Evolutionary conservation across 2,329 filamentous ascomycete species (phyloP).

Genomic region (Aspergillus fructus): DNA sequence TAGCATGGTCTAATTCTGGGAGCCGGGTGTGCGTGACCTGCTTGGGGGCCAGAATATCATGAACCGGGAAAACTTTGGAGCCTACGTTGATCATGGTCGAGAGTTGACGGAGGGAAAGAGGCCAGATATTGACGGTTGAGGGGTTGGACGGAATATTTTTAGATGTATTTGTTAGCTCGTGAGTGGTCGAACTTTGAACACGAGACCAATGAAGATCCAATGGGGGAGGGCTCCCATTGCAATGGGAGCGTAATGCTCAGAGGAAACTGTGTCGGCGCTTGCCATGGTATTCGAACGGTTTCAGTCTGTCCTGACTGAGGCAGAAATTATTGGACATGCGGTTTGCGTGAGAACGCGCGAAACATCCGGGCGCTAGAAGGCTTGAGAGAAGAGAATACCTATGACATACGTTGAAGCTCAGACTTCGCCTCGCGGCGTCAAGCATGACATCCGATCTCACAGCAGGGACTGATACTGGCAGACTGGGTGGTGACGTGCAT

Average conservation of each 20-base stretch:
- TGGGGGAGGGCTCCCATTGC: not conserved
- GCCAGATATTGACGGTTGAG: not conserved
- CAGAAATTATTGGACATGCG: not conserved
- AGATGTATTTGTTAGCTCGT: not conserved
- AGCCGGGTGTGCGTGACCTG: not conserved
- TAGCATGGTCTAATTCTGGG: not conserved
- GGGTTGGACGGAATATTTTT: not conserved
- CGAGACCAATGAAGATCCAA: not conserved
- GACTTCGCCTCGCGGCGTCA: not conserved
- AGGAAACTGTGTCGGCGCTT: not conserved
- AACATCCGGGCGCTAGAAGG: conserved; percentile 3
- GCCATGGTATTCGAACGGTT: not conserved
- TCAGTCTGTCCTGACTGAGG: not conserved
- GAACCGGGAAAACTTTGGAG: not conserved
- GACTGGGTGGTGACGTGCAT: not conserved
- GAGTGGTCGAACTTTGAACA: not conserved
- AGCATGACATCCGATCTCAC: not conserved
- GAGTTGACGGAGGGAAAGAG: not conserved
- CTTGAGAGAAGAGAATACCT: not conserved
- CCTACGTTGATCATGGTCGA: not conserved
- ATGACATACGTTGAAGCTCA: not conserved
- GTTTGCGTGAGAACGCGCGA: not conserved
- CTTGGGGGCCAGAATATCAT: not conserved
- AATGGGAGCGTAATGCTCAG: not conserved
- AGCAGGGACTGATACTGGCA: not conserved